Percentiles rank a stretch among this genome's conserved stretches.
Evolutionary conservation across 129 eudicot genomes (phyloP).

Genomic region (Flaveria sonorensis): DNA sequence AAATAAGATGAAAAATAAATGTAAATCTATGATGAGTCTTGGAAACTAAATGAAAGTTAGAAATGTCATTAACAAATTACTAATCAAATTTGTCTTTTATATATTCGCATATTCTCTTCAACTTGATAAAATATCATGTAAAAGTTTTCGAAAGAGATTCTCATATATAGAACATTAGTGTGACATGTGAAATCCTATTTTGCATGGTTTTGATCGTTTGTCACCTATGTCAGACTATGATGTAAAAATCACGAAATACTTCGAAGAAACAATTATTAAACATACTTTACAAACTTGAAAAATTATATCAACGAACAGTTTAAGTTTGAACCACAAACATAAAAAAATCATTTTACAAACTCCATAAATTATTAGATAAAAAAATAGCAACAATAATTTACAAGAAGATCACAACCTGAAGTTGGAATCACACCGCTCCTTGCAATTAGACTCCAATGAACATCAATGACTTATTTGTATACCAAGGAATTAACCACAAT

Average conservation of each 20-base stretch:
- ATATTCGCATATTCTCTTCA: too few species aligned
- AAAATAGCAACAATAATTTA: neutral
- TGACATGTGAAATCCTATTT: too few species aligned
- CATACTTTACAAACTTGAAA: neutral
- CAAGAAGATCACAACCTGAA: neutral
- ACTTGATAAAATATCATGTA: neutral
- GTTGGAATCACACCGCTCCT: neutral
- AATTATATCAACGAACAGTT: neutral
- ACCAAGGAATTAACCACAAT: too few species aligned
- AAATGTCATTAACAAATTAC: too few species aligned
- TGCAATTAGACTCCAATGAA: neutral
- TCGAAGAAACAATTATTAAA: neutral
- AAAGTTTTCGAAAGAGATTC: too few species aligned
- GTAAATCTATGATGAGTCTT: too few species aligned
- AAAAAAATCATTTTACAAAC: neutral
- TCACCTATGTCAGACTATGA: neutral
- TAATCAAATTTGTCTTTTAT: too few species aligned
- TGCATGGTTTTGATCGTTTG: neutral
- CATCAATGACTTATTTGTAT: neutral
- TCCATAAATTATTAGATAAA: neutral
- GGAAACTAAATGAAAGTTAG: too few species aligned
- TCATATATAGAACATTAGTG: too few species aligned
- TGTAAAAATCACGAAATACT: neutral
- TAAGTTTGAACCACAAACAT: conserved; percentile 14
- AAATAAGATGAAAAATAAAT: too few species aligned